Evolutionary conservation across 176 grass and related monocot genomes (phyloP), one percentile per base, ranked within the genome.

Genomic region (Chloris gayana): DNA sequence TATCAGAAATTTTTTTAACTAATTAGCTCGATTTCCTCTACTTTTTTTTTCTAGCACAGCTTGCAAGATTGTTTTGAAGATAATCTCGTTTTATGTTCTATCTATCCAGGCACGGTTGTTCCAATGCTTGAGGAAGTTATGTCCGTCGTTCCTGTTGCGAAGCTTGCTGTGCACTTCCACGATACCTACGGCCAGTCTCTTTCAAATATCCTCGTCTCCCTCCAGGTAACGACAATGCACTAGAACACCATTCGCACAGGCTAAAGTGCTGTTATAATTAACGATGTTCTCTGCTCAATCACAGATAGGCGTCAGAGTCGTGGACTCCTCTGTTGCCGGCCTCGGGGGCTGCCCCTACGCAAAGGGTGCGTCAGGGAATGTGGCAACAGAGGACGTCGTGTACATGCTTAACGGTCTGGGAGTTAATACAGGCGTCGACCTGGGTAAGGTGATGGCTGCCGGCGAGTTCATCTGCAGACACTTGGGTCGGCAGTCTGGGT

Each of bases 131-230:
- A 98, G 85, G 83, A 88, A 32, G 90, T 91, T 4, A 91, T 87
- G 44, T 88, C 90, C 19, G 86, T 83, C 6, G 79, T 95, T 79
- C 95, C 92, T 5, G 88, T 83, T 64, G 89, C 94, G 60, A 98
- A 98, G 73, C 76, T 98, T 41, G 95, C 95, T 33, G 95, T 98
- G 47, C 95, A 98, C 87, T 98, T 98, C 77, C 95, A 98, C 25
- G 95, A 98, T 38, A 98, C 95, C 14, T 98, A 98, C 27, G 95
- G 92, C 35, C 90, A 98, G 67, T 88, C 92, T 13, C 95, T 98
- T 64, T 87, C 95, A 68, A 98, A 94, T 73, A 94, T 98, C 72
- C 78, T 98, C 21, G 31, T 94, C 69, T 94, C 95, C 51, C 95
- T 98, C 64, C 92, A 98, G 85, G 95, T 94, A 88, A 64, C 18